Base-by-base conservation (phyloP, 768 basidiomycete species). In the Lentinula sp. region DNA sequence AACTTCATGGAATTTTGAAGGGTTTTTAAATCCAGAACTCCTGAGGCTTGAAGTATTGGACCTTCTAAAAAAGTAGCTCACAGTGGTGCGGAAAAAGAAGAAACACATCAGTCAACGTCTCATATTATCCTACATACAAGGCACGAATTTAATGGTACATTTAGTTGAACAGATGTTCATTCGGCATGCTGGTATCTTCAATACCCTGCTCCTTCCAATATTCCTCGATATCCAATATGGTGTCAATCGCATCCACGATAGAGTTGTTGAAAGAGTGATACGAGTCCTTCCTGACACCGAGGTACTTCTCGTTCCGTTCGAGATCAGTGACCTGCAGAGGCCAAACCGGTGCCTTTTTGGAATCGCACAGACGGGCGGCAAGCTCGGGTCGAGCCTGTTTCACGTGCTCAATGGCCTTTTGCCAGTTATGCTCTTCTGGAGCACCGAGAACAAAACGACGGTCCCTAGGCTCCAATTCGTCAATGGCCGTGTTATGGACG, bases 181-280 rank as follows among this genome's bases (percentile, higher is more conserved):
- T 59, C 37, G 57, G 57, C 48, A 59, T 35, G 45, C 48, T 49
- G 31, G 49, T 21, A 6, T 55, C 53, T 18, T 46, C 42, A 8
- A 59, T 31, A 4, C 57, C 57, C 57, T 59, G 45, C 34, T 59
- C 57, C 40, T 39, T 59, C 57, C 57, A 59, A 32, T 59, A 59
- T 9, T 16, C 23, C 34, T 59, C 57, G 46, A 59, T 39, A 18
- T 48, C 45, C 46, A 59, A 28, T 21, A 59, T 59, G 8, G 45
- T 23, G 32, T 61, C 60, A 32, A 61, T 32, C 3, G 60, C 18
- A 61, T 61, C 60, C n/a, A 61, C 43, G 37, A 61, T 35, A 8
- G 40, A 23, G 7, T 61, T 37, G 13, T 34, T 35, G 18, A 43
- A 61, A 9, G 52, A 52, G 16, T 18, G 32, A 23, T 61, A 61